Percentiles rank a stretch among this genome's conserved stretches.
These are phyloP conservation scores for Carex cristatella DNA, from an alignment of 176 grass and related monocot genomes.

Conservation along the genomic window DNA sequence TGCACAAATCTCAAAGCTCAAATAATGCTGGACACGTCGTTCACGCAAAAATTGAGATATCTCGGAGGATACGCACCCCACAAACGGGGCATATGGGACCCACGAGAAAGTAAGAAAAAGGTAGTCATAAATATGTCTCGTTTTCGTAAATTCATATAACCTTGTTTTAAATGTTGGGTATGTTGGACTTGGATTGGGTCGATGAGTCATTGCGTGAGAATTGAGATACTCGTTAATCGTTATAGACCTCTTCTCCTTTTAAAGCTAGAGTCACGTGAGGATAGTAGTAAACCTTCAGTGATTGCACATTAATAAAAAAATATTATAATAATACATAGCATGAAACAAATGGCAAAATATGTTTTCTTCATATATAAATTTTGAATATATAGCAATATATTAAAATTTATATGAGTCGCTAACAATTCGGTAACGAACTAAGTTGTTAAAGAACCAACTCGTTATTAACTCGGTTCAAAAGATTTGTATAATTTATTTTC, in stretches of 20 bases:
- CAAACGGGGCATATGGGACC: not conserved
- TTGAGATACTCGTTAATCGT: not conserved
- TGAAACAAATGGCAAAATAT: not conserved
- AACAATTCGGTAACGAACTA: too few species aligned
- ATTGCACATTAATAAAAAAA: not conserved
- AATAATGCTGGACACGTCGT: too few species aligned
- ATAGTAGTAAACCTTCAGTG: not conserved
- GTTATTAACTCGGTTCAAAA: too few species aligned
- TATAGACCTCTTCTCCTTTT: not conserved
- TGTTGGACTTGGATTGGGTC: not conserved
- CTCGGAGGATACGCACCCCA: too few species aligned
- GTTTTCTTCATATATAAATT: not conserved
- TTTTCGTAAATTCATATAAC: not conserved
- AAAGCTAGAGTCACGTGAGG: not conserved
- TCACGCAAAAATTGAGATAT: too few species aligned
- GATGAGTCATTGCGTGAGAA: constrained; percentile 10
- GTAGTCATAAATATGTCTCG: not conserved
- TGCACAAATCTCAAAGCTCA: too few species aligned
- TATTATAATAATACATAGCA: not conserved
- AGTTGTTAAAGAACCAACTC: too few species aligned
- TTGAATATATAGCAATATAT: not conserved
- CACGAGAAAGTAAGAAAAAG: not conserved
- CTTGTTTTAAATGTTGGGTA: not conserved
- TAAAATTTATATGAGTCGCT: not conserved
- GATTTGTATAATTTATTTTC: too few species aligned